These are phyloP conservation scores for Cryptosporidium parvum DNA, from an alignment of 169 alveolate species.

Conservation along the genomic window DNA sequence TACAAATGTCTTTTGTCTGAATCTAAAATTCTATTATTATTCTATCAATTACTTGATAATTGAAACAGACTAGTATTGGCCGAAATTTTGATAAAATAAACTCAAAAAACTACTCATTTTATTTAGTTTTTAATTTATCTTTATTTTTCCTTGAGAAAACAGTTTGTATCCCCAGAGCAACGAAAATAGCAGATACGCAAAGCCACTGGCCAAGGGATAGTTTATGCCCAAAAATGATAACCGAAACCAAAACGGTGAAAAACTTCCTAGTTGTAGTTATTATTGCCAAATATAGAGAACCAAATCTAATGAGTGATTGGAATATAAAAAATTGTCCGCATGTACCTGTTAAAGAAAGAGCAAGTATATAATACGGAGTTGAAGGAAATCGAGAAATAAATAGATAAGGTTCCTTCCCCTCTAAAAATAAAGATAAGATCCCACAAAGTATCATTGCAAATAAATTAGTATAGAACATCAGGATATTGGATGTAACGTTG, in stretches of 20 bases:
- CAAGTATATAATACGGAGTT: slow-evolving; percentile 80
- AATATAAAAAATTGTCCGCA: slow-evolving; percentile 90
- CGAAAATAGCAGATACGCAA: slow-evolving; percentile 84
- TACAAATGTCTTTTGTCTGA: background rate
- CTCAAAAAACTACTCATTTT: background rate
- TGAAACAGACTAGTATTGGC: background rate
- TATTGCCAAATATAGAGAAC: slow-evolving; percentile 89
- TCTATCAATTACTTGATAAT: background rate
- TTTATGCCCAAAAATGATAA: slow-evolving; percentile 86
- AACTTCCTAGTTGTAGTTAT: slow-evolving; percentile 90
- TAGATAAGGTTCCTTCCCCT: slow-evolving; percentile 84
- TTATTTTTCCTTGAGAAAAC: slow-evolving; percentile 37
- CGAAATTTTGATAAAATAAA: background rate
- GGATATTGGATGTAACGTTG: slow-evolving; percentile 83
- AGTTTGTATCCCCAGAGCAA: slow-evolving; percentile 83
- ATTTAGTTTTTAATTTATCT: slow-evolving; percentile 14
- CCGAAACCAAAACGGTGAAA: slow-evolving; percentile 88
- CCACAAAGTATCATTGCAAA: slow-evolving; percentile 83
- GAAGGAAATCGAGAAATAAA: slow-evolving; percentile 79
- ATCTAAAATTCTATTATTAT: background rate
- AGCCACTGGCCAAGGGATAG: slow-evolving; percentile 87
- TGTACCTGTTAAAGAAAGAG: slow-evolving; percentile 85
- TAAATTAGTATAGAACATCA: slow-evolving; percentile 87
- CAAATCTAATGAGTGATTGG: slow-evolving; percentile 86
- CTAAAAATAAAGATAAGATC: slow-evolving; percentile 81